Base-by-base conservation (phyloP, 2,329 filamentous ascomycete species). In the Ceratocystiopsis sp. region DNA sequence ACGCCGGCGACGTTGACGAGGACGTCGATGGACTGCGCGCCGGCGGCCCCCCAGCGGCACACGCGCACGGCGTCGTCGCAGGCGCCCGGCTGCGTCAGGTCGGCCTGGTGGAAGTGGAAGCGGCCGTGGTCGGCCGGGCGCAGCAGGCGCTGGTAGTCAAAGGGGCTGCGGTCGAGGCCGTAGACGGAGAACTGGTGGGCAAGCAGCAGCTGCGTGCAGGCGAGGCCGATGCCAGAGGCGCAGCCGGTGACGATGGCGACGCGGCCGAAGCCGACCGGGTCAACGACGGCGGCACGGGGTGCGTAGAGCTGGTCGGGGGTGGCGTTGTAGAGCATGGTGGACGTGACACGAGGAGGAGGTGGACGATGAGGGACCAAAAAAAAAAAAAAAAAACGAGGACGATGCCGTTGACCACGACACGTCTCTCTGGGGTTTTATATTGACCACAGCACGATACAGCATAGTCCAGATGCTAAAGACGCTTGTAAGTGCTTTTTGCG, bases 1-100 rank as follows among this genome's bases (percentile, higher is more conserved):
- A 63, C 52, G 40, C 69, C 68, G 6, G 73, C 73, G 13, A 71
- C 61, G 43, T 78, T 75, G 11, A 67, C 69, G 18, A 70, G 67
- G 10, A 69, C 65, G 49, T 73, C 68, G 10, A 75, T 60, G 43
- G 64, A 63, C 9, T 55, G 42, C 9, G 32, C 37, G 41, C 44
- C 34, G 53, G 53, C 54, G 42, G 51, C 55, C 16, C 52, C 48
- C n/a, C 46, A 48, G 29, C 54, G 47, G 38, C 55, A 59, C 29
- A 57, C 53, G 37, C 52, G 50, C 6, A 61, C 54, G 18, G 51
- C 54, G 37, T 58, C 53, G 36, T 62, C 58, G 38, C 53, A 57
- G 16, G 54, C 55, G 4, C 53, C 53, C 3, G 53, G 47, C 3
- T 43, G 47, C 13, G 50, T 50, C 18, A 63, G 43, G 48, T 62